phyloP scores from a whole-genome alignment of 805 yeast species.

The Kazachstania viticola region DNA sequence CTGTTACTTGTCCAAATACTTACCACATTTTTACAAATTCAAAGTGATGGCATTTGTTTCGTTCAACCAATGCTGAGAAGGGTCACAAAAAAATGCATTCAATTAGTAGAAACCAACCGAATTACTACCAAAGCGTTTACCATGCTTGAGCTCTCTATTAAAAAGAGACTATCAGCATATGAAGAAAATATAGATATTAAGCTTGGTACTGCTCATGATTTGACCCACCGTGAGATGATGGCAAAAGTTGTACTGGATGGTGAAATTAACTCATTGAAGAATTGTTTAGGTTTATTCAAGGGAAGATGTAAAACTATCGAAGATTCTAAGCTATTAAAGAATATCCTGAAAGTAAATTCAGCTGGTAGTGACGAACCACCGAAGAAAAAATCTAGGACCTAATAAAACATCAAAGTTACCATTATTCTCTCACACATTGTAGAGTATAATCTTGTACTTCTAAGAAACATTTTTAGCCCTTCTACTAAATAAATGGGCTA shows the following conservation, averaged over 20 bases:
- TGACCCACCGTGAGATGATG: slow-evolving; percentile 34
- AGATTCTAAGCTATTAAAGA: slow-evolving; percentile 48
- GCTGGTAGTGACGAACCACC: not conserved
- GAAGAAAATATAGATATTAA: slow-evolving; percentile 14
- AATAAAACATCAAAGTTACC: no score
- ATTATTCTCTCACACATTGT: no score
- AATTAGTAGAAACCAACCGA: slow-evolving; percentile 46
- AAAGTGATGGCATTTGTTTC: no score
- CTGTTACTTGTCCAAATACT: slow-evolving; percentile 42
- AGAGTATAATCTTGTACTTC: no score
- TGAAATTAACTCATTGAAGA: slow-evolving; percentile 41
- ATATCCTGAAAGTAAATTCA: slow-evolving; percentile 42
- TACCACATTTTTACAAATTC: slow-evolving; percentile 26
- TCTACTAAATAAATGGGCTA: no score
- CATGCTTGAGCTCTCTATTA: slow-evolving; percentile 16
- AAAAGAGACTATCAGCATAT: slow-evolving; percentile 30
- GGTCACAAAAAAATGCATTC: slow-evolving; percentile 47
- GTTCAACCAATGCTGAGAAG: no score
- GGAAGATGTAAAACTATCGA: slow-evolving; percentile 34
- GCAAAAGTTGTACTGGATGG: slow-evolving; percentile 45
- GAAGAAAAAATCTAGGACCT: no score
- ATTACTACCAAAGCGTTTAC: no score
- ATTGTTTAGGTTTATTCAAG: slow-evolving; percentile 23
- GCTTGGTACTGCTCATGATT: no score
- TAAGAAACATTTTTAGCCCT: no score